Percentiles rank a stretch among this genome's conserved stretches.
Conservation (phyloP, 768 basidiomycete species). For the Nidularia pulvinata region DNA sequence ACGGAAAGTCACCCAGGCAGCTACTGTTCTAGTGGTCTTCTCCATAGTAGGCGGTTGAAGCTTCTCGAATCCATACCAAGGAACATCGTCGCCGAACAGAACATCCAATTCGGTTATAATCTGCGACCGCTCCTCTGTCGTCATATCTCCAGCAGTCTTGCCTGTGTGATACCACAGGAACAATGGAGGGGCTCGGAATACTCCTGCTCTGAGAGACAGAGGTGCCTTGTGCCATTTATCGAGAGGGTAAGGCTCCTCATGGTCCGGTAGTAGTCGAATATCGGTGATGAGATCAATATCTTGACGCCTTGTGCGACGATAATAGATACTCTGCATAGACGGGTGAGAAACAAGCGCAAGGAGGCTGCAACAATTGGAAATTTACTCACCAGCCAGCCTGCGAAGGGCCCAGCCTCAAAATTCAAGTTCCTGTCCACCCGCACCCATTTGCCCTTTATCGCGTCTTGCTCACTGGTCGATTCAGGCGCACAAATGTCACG, state of each 20-base stretch:
- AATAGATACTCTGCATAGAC: slow-evolving; percentile 59
- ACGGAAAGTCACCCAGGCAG: slow-evolving; percentile 67
- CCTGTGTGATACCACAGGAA: slow-evolving; percentile 81
- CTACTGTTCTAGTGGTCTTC: slow-evolving; percentile 38
- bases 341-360: not conserved
- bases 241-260: slow-evolving; percentile 44
- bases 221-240: slow-evolving; percentile 66
- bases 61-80: slow-evolving; percentile 88
- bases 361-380: slow-evolving; percentile 1
- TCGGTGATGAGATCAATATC: slow-evolving; percentile 82
- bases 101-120: slow-evolving; percentile 94
- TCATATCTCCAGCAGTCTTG: slow-evolving; percentile 64
- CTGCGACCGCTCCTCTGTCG: slow-evolving; percentile 49
- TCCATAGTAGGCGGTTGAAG: slow-evolving; percentile 59
- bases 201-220: slow-evolving; percentile 64
- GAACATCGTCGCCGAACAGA: slow-evolving; percentile 78
- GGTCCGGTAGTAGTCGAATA: slow-evolving; percentile 59
- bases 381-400: slow-evolving; percentile 53
- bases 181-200: slow-evolving; percentile 52
- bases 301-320: slow-evolving; percentile 82
- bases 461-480: slow-evolving; percentile 71
- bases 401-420: slow-evolving; percentile 50
- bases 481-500: slow-evolving; percentile 67
- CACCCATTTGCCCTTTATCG: slow-evolving; percentile 87
- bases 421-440: slow-evolving; percentile 85